phyloP scores from a whole-genome alignment of 352 stramenopile species.

The Pythium sukuiense region DNA sequence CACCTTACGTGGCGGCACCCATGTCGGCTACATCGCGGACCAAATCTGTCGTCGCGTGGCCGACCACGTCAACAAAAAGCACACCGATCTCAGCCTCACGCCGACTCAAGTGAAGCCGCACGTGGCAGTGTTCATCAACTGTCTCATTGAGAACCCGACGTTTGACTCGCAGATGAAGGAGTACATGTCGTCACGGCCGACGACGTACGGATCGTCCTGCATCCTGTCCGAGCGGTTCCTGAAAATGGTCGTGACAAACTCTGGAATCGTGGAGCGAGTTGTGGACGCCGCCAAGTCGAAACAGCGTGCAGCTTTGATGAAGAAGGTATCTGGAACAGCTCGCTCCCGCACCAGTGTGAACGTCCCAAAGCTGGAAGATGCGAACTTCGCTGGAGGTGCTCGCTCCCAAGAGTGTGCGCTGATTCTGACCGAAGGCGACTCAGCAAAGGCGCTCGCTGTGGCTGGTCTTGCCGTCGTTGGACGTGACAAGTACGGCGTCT shows the following conservation, averaged over 20 bases:
- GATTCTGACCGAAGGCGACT: slow-evolving; percentile 99
- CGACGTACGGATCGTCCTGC: slow-evolving; percentile 88
- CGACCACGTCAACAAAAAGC: slow-evolving; percentile 96
- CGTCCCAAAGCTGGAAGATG: slow-evolving; percentile 99
- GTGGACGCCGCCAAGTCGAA: slow-evolving; percentile 93
- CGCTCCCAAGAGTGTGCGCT: slow-evolving; percentile 93
- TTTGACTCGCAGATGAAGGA: slow-evolving; percentile 99
- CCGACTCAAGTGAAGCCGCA: slow-evolving; percentile 97
- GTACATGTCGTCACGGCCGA: slow-evolving; percentile 92
- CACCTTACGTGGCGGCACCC: slow-evolving; percentile 95
- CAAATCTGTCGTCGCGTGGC: slow-evolving; percentile 87
- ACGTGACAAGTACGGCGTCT: slow-evolving; percentile 98
- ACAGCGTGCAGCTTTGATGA: slow-evolving; percentile 91
- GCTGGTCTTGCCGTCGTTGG: slow-evolving; percentile 97
- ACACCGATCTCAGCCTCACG: slow-evolving; percentile 92
- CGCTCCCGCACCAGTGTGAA: slow-evolving; percentile 80
- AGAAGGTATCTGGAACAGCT: slow-evolving; percentile 70
- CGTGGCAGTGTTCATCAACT: slow-evolving; percentile 98
- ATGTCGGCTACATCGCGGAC: slow-evolving; percentile 92
- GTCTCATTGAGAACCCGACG: slow-evolving; percentile 97
- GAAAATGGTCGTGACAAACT: slow-evolving; percentile 94
- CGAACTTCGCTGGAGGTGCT: slow-evolving; percentile 94
- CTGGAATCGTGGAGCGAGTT: slow-evolving; percentile 94
- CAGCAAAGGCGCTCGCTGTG: slow-evolving; percentile 98
- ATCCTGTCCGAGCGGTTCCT: slow-evolving; percentile 94